Percentiles rank a stretch among this genome's conserved stretches.
Evolutionary conservation across 202 grass and related monocot genomes (phyloP).

Genomic region (Dendrocalamus latiflorus): DNA sequence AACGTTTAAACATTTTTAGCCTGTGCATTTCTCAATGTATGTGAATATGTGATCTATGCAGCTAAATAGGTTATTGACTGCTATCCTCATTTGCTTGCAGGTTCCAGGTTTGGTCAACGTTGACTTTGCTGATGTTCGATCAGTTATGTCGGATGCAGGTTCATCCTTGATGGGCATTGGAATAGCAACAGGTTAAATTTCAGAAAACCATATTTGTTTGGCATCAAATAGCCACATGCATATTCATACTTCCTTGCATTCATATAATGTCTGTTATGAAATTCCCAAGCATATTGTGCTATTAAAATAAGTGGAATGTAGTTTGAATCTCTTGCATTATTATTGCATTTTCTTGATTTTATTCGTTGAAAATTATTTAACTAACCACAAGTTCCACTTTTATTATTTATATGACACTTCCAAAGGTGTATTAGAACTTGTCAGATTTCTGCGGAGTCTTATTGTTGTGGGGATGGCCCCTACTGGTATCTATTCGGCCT

Average conservation of each 20-base stretch:
- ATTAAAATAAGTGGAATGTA: neutral
- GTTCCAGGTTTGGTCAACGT: conserved; percentile 68
- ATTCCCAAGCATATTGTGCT: neutral
- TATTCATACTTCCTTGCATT: neutral
- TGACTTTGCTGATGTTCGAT: too few species aligned
- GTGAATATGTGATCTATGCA: neutral
- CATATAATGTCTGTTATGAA: neutral
- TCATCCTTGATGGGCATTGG: too few species aligned
- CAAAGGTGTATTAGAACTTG: neutral
- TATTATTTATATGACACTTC: neutral
- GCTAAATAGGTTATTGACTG: neutral
- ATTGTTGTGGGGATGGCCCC: too few species aligned
- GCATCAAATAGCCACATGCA: neutral
- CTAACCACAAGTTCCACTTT: neutral
- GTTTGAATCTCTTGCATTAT: neutral
- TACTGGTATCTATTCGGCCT: too few species aligned
- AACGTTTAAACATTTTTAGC: neutral
- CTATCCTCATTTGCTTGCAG: conserved; percentile 41
- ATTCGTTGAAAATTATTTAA: neutral
- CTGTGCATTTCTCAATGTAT: neutral
- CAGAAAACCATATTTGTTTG: neutral
- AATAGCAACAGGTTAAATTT: conserved; percentile 59
- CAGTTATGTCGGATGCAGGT: too few species aligned
- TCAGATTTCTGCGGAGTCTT: neutral
- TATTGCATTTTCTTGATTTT: neutral